Conservation (phyloP, 768 basidiomycete genomes). For the Amanita pseudoporphyria region DNA sequence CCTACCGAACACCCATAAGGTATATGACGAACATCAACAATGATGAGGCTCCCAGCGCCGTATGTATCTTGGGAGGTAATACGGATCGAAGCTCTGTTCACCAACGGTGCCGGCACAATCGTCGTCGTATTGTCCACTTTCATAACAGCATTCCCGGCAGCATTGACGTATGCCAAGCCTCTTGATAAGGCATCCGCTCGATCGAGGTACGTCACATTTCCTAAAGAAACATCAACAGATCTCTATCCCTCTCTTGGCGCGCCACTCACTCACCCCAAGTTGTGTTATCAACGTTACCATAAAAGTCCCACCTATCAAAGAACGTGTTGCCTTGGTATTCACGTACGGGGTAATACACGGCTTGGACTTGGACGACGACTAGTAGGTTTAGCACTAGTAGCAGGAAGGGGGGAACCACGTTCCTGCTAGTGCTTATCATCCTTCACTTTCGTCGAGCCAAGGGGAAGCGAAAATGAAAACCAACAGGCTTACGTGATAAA, state of each 20-base stretch:
- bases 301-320: constrained; percentile 48
- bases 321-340: constrained; percentile 41
- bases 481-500: too few species aligned
- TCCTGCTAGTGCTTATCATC: too few species aligned
- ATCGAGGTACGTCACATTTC: constrained; percentile 36
- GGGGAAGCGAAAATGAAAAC: too few species aligned
- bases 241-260: too few species aligned
- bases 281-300: constrained; percentile 35
- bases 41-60: constrained; percentile 32
- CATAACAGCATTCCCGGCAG: constrained; percentile 54
- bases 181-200: constrained; percentile 34
- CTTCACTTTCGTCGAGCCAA: too few species aligned
- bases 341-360: constrained; percentile 26
- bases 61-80: constrained; percentile 36
- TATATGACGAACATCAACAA: constrained; percentile 36
- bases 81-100: constrained; percentile 37
- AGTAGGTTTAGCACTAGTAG: not conserved
- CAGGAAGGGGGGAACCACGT: not conserved
- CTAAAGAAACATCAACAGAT: not conserved
- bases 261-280: constrained; percentile 25
- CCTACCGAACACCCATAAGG: constrained; percentile 44
- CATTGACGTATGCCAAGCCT: constrained; percentile 50
- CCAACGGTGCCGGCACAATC: constrained; percentile 23
- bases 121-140: constrained; percentile 64
- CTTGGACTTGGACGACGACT: constrained; percentile 13